phyloP scores from a whole-genome alignment of 1,139 yeast genomes.

The Pneumocystis jirovecii region DNA sequence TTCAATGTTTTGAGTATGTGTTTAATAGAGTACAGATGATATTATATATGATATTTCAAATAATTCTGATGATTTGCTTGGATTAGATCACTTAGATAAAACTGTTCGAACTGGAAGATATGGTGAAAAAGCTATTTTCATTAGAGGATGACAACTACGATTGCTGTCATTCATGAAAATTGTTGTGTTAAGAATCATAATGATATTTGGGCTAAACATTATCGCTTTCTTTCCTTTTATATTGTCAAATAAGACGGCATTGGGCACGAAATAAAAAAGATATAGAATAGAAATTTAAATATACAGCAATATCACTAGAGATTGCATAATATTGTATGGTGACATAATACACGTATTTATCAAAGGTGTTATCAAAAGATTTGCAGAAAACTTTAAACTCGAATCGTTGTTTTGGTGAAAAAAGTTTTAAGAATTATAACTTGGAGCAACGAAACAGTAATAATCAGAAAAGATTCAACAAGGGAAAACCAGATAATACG shows the following conservation, averaged over 20 bases:
- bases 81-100: conserved; percentile 78
- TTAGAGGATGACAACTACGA: not conserved
- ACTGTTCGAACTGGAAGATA: conserved; percentile 22
- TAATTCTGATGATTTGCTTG: conserved; percentile 37
- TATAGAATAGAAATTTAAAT: too few relatives aligned
- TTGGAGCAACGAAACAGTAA: conserved; percentile 74
- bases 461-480: conserved; percentile 66
- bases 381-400: too few relatives aligned
- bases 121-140: conserved; percentile 14
- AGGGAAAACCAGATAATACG: conserved; percentile 76
- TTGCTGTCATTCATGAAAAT: not conserved
- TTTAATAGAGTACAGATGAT: conserved; percentile 16
- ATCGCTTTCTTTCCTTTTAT: too few relatives aligned
- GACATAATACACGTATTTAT: too few relatives aligned
- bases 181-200: not conserved
- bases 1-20: conserved; percentile 33
- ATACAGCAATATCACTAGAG: too few relatives aligned
- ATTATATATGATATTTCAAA: conserved; percentile 41
- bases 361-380: too few relatives aligned
- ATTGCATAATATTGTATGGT: too few relatives aligned
- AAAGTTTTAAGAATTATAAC: conserved; percentile 71
- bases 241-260: too few relatives aligned
- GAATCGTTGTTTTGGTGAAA: conserved; percentile 33
- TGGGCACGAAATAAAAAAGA: too few relatives aligned
- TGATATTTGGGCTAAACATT: not conserved